Conservation (phyloP, 129 eudicot species). For the Cynara cardunculus region DNA sequence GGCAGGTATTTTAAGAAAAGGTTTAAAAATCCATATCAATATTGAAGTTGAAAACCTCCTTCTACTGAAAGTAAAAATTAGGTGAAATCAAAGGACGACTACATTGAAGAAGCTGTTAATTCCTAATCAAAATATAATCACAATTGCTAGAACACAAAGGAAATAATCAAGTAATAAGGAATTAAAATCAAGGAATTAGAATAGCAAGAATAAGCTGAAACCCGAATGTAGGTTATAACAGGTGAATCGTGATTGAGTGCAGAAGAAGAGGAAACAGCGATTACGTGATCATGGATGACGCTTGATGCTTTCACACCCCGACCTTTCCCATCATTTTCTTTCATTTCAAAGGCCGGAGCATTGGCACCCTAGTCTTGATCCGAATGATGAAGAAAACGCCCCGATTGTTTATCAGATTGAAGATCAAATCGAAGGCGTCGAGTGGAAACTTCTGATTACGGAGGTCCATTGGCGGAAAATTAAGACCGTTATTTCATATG, state of each 20-base stretch:
- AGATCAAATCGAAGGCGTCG: neutral
- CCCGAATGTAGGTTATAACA: neutral
- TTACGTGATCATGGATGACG: neutral
- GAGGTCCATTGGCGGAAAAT: conserved; percentile 1
- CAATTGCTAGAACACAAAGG: neutral
- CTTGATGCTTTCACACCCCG: conserved; percentile 13
- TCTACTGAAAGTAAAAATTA: neutral
- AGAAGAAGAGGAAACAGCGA: conserved; percentile 7
- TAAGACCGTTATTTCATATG: conserved; percentile 20
- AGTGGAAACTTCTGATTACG: neutral
- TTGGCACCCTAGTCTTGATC: conserved; percentile 12
- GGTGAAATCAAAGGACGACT: neutral
- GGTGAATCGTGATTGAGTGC: neutral
- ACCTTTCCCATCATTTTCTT: conserved; percentile 13
- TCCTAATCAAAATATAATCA: neutral
- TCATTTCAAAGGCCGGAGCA: conserved; percentile 26
- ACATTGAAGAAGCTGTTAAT: neutral
- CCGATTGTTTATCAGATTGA: conserved; percentile 8
- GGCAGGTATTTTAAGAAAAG: neutral
- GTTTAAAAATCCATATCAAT: neutral
- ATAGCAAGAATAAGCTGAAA: conserved; percentile 6
- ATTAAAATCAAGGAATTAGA: neutral
- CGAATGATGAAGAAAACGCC: neutral
- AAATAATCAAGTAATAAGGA: neutral
- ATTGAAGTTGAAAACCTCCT: neutral